These are phyloP conservation scores for Mucor saturninus DNA, from an alignment of 371 early-diverging fungal species.

Conservation along the genomic window DNA sequence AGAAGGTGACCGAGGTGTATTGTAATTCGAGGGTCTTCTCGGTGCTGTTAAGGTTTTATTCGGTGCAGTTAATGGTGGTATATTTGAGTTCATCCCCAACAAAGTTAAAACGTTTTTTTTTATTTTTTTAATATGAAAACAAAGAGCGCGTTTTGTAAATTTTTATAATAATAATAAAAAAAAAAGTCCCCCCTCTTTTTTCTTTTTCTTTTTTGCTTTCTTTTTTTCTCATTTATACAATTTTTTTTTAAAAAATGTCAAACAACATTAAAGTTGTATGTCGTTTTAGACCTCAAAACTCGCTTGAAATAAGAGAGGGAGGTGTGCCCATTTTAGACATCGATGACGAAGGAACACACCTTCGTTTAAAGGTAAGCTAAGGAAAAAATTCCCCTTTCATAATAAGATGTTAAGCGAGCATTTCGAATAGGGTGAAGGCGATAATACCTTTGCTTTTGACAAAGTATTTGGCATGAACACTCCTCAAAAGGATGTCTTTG, in stretches of 20 bases:
- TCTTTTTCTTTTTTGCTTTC: conserved; percentile 11
- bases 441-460: conserved; percentile 88
- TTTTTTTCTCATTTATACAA: neutral
- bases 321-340: conserved; percentile 87
- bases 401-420: too few relatives aligned
- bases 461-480: conserved; percentile 85
- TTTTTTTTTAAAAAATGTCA: conserved; percentile 35
- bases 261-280: conserved; percentile 96
- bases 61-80: conserved; percentile 34
- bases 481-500: conserved; percentile 84
- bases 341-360: conserved; percentile 80
- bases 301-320: conserved; percentile 86
- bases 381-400: neutral
- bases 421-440: conserved; percentile 74
- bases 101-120: conserved; percentile 7
- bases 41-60: conserved; percentile 37
- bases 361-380: conserved; percentile 70
- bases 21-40: conserved; percentile 32
- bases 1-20: conserved; percentile 34
- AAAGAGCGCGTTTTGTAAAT: conserved; percentile 19
- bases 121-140: neutral
- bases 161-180: conserved; percentile 1
- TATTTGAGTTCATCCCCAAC: conserved; percentile 1
- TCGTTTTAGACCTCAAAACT: conserved; percentile 96
- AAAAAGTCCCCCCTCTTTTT: conserved; percentile 14